phyloP scores from a whole-genome alignment of 352 stramenopile species.

The Globisporangium polare region DNA sequence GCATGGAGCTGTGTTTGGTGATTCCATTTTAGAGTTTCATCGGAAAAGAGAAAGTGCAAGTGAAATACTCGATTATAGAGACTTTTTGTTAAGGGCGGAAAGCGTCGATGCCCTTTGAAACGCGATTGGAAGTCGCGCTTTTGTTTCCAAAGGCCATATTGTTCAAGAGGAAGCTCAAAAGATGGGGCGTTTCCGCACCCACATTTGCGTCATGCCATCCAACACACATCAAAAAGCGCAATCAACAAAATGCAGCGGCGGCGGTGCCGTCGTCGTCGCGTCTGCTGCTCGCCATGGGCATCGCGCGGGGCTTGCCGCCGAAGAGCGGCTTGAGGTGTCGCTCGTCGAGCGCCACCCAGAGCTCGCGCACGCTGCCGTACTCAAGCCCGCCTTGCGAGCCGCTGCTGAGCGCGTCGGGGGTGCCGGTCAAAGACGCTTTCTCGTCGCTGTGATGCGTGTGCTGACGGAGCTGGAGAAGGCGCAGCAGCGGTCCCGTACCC shows the following conservation, averaged over 20 bases:
- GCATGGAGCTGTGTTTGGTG: too few relatives aligned
- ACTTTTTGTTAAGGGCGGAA: too few relatives aligned
- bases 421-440: background rate
- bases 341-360: slow-evolving; percentile 56
- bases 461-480: slow-evolving; percentile 20
- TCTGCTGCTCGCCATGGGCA: background rate
- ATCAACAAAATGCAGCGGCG: background rate
- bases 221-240: background rate
- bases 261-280: background rate
- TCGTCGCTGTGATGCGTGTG: background rate
- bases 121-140: too few relatives aligned
- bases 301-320: slow-evolving; percentile 36
- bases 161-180: too few relatives aligned
- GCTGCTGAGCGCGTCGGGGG: background rate
- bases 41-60: too few relatives aligned
- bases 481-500: slow-evolving; percentile 38
- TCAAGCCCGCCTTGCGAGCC: background rate
- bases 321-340: slow-evolving; percentile 67
- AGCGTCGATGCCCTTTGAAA: too few relatives aligned
- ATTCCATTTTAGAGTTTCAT: too few relatives aligned
- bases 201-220: background rate
- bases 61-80: too few relatives aligned
- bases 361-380: slow-evolving; percentile 33
- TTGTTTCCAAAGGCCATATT: too few relatives aligned
- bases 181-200: too few relatives aligned